These are phyloP conservation scores for Solanum chiquidenum DNA, from an alignment of 257 asterid genomes.

Conservation along the genomic window DNA sequence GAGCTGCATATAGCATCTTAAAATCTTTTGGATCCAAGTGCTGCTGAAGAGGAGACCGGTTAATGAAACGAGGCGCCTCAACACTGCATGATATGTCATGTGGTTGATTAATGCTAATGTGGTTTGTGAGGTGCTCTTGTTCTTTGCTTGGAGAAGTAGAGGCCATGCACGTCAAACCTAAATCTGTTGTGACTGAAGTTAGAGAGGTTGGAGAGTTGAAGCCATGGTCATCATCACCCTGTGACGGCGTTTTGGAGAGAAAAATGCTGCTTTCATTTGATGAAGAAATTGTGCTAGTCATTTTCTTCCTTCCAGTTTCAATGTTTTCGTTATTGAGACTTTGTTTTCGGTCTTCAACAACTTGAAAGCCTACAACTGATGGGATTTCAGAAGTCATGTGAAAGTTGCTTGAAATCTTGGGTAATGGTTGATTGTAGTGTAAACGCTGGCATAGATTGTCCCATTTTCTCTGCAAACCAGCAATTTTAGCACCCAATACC, in stretches of 20 bases:
- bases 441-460: constrained; percentile 45
- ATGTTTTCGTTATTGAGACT: constrained; percentile 10
- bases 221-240: constrained; percentile 5
- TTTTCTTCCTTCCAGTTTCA: constrained; percentile 21
- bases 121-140: constrained; percentile 8
- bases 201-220: constrained; percentile 44
- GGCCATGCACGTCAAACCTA: constrained; percentile 29
- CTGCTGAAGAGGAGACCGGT: constrained; percentile 1
- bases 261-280: constrained; percentile 15
- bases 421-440: constrained; percentile 27
- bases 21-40: constrained; percentile 29
- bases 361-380: constrained; percentile 40
- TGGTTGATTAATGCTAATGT: neutral
- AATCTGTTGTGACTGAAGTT: constrained; percentile 54
- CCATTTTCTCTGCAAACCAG: constrained; percentile 55
- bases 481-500: constrained; percentile 33
- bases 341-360: constrained; percentile 21
- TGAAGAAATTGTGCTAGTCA: constrained; percentile 15
- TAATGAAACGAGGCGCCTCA: constrained; percentile 1
- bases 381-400: constrained; percentile 25
- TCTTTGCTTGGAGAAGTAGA: constrained; percentile 21
- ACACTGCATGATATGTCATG: constrained; percentile 7
- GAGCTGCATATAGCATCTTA: constrained; percentile 41
- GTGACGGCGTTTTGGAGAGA: constrained; percentile 16
- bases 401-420: constrained; percentile 8